phyloP scores from a whole-genome alignment of 805 yeast genomes.

The Debaryomyces hansenii region DNA sequence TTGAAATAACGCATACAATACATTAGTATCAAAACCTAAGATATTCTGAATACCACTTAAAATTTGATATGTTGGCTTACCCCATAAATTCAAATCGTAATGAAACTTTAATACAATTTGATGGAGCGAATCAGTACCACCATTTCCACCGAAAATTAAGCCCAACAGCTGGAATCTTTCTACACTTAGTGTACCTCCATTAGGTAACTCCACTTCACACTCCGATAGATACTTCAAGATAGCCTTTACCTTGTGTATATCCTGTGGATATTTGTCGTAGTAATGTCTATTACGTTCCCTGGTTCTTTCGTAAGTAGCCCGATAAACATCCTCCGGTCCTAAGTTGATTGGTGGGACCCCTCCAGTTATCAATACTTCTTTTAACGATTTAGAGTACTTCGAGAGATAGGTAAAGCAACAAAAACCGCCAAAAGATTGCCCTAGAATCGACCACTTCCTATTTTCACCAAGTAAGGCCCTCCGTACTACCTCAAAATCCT shows the following conservation, averaged over 20 bases:
- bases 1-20: constrained; percentile 55
- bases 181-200: constrained; percentile 49
- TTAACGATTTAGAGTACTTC: constrained; percentile 39
- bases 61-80: constrained; percentile 38
- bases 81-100: constrained; percentile 36
- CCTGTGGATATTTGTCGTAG: constrained; percentile 51
- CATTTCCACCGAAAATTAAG: constrained; percentile 47
- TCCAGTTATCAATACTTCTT: constrained; percentile 51
- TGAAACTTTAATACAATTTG: constrained; percentile 39
- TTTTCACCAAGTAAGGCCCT: constrained; percentile 27
- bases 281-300: constrained; percentile 48
- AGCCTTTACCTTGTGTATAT: constrained; percentile 33
- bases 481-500: constrained; percentile 51
- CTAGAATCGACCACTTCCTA: constrained; percentile 52
- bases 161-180: constrained; percentile 58
- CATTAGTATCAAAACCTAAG: constrained; percentile 52
- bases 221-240: constrained; percentile 35
- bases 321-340: constrained; percentile 49
- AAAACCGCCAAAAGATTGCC: constrained; percentile 60
- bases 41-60: constrained; percentile 31
- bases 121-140: constrained; percentile 52
- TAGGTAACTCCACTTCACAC: constrained; percentile 42
- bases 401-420: constrained; percentile 51
- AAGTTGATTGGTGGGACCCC: constrained; percentile 56
- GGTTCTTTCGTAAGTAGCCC: constrained; percentile 47